These are phyloP conservation scores for Ormosia semicastrata DNA, from an alignment of 306 rosid genomes.

Conservation along the genomic window DNA sequence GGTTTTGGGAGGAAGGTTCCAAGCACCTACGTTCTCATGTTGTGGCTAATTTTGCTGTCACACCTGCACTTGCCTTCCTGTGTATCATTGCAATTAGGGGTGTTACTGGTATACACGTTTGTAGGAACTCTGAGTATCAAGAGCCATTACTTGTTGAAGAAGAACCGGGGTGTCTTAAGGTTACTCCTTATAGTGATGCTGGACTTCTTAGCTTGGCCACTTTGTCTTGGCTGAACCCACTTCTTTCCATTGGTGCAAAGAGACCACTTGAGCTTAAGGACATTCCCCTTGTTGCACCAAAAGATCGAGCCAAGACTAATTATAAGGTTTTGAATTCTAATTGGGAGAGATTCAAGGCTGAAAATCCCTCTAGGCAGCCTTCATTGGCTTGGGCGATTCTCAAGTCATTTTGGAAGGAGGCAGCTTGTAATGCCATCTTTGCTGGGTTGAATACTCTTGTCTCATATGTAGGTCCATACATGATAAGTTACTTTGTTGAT, in stretches of 20 bases:
- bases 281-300: constrained; percentile 88
- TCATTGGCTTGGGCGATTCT: constrained; percentile 95
- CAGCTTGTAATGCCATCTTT: constrained; percentile 86
- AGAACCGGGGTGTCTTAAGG: constrained; percentile 85
- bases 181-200: constrained; percentile 85
- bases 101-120: constrained; percentile 62
- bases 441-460: constrained; percentile 94
- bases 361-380: constrained; percentile 53
- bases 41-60: constrained; percentile 74
- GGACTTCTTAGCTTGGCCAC: constrained; percentile 81
- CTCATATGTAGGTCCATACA: constrained; percentile 91
- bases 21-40: constrained; percentile 54
- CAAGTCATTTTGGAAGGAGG: constrained; percentile 93
- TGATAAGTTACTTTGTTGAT: constrained; percentile 97
- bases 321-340: constrained; percentile 73
- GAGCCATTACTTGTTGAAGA: constrained; percentile 84
- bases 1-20: constrained; percentile 56
- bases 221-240: constrained; percentile 80
- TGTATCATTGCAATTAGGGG: constrained; percentile 77
- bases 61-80: constrained; percentile 81
- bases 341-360: constrained; percentile 94
- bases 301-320: constrained; percentile 79
- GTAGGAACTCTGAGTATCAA: constrained; percentile 56
- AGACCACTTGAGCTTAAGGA: constrained; percentile 97
- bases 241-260: constrained; percentile 88